Evolutionary conservation across 495 filamentous ascomycete species (phyloP).

Genomic region (Xylaria acuta): DNA sequence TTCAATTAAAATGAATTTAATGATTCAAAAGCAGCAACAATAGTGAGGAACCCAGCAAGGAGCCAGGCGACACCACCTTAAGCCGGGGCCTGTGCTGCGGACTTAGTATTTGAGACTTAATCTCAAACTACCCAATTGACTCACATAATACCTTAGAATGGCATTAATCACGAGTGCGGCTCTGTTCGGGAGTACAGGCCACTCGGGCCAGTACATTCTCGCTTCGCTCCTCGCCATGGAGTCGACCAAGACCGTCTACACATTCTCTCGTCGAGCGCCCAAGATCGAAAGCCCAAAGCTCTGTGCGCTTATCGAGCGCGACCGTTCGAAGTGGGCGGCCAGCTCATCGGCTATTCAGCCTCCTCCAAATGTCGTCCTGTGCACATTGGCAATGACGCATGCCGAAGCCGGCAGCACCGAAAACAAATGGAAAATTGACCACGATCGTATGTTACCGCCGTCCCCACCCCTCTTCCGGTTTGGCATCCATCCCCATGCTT

Average conservation of each 20-base stretch:
- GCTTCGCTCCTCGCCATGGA: background rate
- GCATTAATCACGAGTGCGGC: background rate
- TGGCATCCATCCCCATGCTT: background rate
- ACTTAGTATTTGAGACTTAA: background rate
- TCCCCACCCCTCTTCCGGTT: background rate
- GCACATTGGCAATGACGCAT: background rate
- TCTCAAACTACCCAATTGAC: background rate
- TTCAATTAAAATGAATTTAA: background rate
- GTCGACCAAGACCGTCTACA: constrained; percentile 13
- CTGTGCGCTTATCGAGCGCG: background rate
- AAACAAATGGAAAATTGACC: constrained; percentile 5
- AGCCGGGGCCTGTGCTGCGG: background rate
- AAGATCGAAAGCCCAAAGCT: constrained; percentile 7
- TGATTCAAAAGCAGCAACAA: background rate
- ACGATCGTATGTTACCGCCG: background rate
- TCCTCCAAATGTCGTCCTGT: background rate
- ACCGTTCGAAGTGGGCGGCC: background rate
- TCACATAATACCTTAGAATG: background rate
- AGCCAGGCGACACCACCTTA: background rate
- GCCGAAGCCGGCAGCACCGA: background rate
- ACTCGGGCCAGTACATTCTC: constrained; percentile 8
- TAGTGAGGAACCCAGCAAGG: background rate
- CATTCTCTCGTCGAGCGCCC: constrained; percentile 7
- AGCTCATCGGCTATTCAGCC: background rate
- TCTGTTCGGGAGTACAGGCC: background rate